Conservation (phyloP, 306 rosid genomes). For the Geum urbanum region DNA sequence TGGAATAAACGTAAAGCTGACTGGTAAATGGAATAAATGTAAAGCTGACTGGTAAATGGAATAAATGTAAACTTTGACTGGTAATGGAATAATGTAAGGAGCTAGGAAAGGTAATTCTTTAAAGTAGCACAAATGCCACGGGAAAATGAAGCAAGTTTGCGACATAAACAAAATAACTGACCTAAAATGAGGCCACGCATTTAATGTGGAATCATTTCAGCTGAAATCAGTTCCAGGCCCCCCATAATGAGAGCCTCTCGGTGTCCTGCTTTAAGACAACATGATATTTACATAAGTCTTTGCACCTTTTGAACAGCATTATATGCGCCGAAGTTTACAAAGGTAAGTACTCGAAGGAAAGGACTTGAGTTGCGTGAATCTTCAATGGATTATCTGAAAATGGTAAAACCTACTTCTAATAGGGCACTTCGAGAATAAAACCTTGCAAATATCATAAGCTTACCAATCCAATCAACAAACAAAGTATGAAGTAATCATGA, state of each 20-base stretch:
- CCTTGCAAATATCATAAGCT: conserved; percentile 8
- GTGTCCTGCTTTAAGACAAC: conserved; percentile 70
- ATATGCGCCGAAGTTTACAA: conserved; percentile 50
- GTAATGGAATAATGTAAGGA: conserved; percentile 30
- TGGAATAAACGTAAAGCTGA: conserved; percentile 13
- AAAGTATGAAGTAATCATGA: neutral
- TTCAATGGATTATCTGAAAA: conserved; percentile 32
- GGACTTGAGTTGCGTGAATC: conserved; percentile 37
- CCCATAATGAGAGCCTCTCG: conserved; percentile 67
- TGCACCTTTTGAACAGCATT: conserved; percentile 37
- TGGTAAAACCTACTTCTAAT: neutral
- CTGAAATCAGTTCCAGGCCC: conserved; percentile 69
- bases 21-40: conserved; percentile 20
- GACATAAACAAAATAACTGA: conserved; percentile 63
- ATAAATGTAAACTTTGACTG: conserved; percentile 19
- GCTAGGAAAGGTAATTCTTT: conserved; percentile 39
- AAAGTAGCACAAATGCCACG: conserved; percentile 57
- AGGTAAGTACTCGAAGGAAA: conserved; percentile 55
- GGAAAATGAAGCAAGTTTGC: conserved; percentile 38
- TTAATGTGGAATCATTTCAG: conserved; percentile 71
- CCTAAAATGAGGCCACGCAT: conserved; percentile 75
- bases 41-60: conserved; percentile 18
- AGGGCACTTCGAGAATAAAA: conserved; percentile 2
- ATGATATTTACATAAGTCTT: conserved; percentile 59
- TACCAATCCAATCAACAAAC: conserved; percentile 12